A percentile compares a stretch with the other conserved stretches of the same genome.
Evolutionary conservation across 352 stramenopile genomes (phyloP).

Genomic region (Stramenopiles sp.): DNA sequence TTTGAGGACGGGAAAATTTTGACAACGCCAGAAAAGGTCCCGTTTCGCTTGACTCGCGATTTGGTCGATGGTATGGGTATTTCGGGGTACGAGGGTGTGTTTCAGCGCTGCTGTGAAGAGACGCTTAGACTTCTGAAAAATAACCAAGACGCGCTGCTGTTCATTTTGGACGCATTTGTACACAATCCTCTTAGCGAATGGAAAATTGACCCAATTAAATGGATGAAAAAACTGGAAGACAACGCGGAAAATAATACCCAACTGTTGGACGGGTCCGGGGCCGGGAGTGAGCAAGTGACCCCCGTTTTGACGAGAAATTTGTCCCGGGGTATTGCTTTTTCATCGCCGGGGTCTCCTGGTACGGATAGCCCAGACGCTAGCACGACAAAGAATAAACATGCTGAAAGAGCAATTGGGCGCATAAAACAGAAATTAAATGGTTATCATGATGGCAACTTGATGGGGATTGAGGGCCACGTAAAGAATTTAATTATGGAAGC

Average conservation of each 20-base stretch:
- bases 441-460: constrained; percentile 87
- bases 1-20: constrained; percentile 90
- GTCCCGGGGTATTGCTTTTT: not conserved
- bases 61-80: constrained; percentile 93
- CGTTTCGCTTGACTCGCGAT: constrained; percentile 97
- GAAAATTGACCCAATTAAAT: constrained; percentile 18
- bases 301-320: not conserved
- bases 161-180: constrained; percentile 99
- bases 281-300: not conserved
- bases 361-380: not conserved
- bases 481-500: constrained; percentile 90
- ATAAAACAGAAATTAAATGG: constrained; percentile 95
- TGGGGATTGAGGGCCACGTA: constrained; percentile 93
- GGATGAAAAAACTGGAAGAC: not conserved
- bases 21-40: constrained; percentile 96
- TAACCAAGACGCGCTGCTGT: constrained; percentile 90
- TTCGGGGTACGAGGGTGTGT: constrained; percentile 89
- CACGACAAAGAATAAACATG: constrained; percentile 20
- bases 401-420: constrained; percentile 70
- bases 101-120: constrained; percentile 84
- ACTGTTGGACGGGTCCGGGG: not conserved
- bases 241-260: not conserved
- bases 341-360: too few relatives aligned
- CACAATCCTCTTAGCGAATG: constrained; percentile 97
- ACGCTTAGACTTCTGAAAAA: constrained; percentile 91